Conservation (phyloP, 169 alveolate species). For the Eimeria necatrix region DNA sequence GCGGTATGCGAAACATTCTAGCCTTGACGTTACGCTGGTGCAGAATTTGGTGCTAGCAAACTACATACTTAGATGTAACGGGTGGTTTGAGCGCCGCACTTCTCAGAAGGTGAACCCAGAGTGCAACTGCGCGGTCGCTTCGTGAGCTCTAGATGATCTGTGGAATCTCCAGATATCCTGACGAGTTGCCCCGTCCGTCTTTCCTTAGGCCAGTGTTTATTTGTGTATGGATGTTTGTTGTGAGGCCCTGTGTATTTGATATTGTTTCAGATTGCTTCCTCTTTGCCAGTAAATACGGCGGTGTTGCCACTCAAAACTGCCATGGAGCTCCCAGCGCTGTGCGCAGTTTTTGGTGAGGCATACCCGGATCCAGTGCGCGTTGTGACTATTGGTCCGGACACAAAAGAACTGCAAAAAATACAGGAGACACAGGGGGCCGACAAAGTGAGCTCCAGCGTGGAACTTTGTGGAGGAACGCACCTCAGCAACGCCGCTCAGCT, state of each 20-base stretch:
- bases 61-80: no score
- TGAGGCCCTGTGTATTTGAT: neutral
- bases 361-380: constrained; percentile 97
- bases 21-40: neutral
- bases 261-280: constrained; percentile 47
- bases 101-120: no score
- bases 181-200: no score
- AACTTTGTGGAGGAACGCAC: constrained; percentile 96
- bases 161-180: no score
- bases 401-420: constrained; percentile 80
- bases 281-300: constrained; percentile 70
- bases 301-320: constrained; percentile 83
- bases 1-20: constrained; percentile 16
- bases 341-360: constrained; percentile 94
- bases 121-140: no score
- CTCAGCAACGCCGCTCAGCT: constrained; percentile 89
- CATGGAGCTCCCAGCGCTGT: constrained; percentile 83
- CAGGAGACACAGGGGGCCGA: constrained; percentile 66
- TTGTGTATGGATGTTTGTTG: neutral
- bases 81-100: no score
- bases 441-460: constrained; percentile 88
- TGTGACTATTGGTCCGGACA: constrained; percentile 90
- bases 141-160: no score
- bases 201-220: neutral
- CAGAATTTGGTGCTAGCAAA: no score